Evolutionary conservation across 2,329 filamentous ascomycete species (phyloP), one percentile per base, ranked within the genome.

Genomic region (Colletotrichum zoysiae): DNA sequence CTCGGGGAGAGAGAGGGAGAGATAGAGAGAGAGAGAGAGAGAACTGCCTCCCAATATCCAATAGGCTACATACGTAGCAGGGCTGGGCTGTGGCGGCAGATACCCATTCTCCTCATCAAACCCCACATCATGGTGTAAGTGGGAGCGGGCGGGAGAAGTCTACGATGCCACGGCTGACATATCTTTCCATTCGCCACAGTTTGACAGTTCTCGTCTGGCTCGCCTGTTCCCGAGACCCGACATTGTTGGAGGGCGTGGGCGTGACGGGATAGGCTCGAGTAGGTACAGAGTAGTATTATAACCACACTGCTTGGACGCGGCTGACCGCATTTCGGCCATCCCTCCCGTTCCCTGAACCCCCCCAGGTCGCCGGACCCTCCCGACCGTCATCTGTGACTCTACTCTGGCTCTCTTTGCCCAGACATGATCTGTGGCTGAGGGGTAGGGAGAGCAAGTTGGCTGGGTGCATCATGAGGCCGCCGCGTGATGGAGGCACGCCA

Each of bases 401-500:
- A 30, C 30, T 4, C 20, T 14, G 26, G 46, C 5, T 30, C 7
- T 50, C n/a, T 26, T 26, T 48, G 23, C n/a, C 14, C 30, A 33
- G 60, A 14, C 33, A 26, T 5, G 58, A 35, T 35, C 26, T n/a
- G 26, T 35, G 42, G 30, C 42, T 33, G 58, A 48, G 42, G 42
- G 30, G 42, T 38, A 48, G 33, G 35, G 44, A 46, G 38, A 51
- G 56, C 26, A 61, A 30, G 46, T 55, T 46, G 35, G 12, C 16
- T 5, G 9, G 42, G 63, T 56, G 68, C 44, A 71, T 68, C 68
- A 71, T 63, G 68, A 58, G 67, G 58, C 58, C 57, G 42, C 38
- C 68, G 51, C 57, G 65, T 69, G 65, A 71, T 71, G 69, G 69
- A 59, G 58, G 65, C 69, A 71, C 65, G 53, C 69, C 65, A 69